Evolutionary conservation across 1,139 yeast species (phyloP).

Genomic region (Arxiozyma heterogenica): DNA sequence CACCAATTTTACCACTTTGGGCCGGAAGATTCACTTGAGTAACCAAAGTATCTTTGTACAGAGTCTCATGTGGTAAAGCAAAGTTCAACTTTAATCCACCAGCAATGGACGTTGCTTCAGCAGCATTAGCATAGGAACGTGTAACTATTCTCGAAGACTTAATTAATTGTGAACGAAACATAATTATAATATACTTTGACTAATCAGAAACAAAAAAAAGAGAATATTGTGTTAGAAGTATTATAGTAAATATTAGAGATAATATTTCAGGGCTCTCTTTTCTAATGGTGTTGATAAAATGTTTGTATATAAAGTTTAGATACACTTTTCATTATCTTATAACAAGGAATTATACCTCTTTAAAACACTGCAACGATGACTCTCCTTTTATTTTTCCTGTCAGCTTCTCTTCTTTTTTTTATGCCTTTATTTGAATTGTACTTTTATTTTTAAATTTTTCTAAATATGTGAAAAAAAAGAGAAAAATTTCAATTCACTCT

Average conservation of each 20-base stretch:
- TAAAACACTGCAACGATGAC: neutral
- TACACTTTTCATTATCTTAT: no score
- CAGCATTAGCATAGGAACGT: slow-evolving; percentile 86
- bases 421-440: neutral
- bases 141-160: slow-evolving; percentile 36
- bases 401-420: neutral
- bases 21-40: slow-evolving; percentile 96
- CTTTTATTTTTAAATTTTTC: neutral
- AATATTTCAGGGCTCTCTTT: neutral
- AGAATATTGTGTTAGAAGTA: neutral
- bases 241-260: neutral
- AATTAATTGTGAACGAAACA: slow-evolving; percentile 1
- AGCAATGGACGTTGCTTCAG: slow-evolving; percentile 47
- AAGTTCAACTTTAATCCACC: slow-evolving; percentile 81
- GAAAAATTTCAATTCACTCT: neutral
- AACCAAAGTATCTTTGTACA: slow-evolving; percentile 33
- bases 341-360: neutral
- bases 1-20: slow-evolving; percentile 93
- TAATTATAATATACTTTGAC: neutral
- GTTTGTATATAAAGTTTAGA: neutral
- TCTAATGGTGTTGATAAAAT: neutral
- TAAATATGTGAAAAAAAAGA: neutral
- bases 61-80: slow-evolving; percentile 73
- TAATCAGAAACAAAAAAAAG: no score
- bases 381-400: neutral